Base-by-base conservation (phyloP, 768 basidiomycete species). In the Trametes maxima region DNA sequence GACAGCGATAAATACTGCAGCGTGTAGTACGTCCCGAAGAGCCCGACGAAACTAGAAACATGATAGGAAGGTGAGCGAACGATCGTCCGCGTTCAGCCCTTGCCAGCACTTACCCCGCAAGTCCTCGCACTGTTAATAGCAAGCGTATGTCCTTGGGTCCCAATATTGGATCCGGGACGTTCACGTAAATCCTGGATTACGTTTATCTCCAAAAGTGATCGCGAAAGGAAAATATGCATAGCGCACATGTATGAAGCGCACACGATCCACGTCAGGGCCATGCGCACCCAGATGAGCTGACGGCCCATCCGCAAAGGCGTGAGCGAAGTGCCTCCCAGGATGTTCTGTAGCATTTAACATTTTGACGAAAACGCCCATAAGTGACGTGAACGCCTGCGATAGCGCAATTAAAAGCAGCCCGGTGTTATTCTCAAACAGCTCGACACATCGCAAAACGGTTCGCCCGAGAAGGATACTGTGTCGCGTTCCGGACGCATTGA, bases 1-100 rank as follows among this genome's bases (percentile, higher is more conserved):
- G 89, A 88, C 0, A 95, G 78, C 0, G 89, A 88, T 2, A 94
- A 81, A 71, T 88, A 90, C 71, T 85, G 80, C 8, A 93, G 76
- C 0, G 90, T 84, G 67, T 83, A 88, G 70, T 89, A 90, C 13
- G 82, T 75, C 21, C 86, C 85, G 60, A 84, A 85, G 6, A 92
- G 74, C 2, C 87, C 88, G 50, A 90, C 80, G 71, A 92, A 96
- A 1, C 88, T 91, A 56, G 1, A 60, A n/a, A 40, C 25, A n/a
- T n/a, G 28, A 17, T 33, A 33, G 5, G 24, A 64, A 64, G 12
- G 60, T 63, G 33, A 22, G 21, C 65, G 64, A 16, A 28, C 48
- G n/a, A n/a, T 25, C 12, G 39, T 11, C 6, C 21, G 14, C 16
- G 33, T 8, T 16, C 6, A 35, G 43, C 5, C 6, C 6, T 33